Evolutionary conservation across 2,329 filamentous ascomycete species (phyloP), one percentile per base, ranked within the genome.

Genomic region (Apiospora saccharicola): DNA sequence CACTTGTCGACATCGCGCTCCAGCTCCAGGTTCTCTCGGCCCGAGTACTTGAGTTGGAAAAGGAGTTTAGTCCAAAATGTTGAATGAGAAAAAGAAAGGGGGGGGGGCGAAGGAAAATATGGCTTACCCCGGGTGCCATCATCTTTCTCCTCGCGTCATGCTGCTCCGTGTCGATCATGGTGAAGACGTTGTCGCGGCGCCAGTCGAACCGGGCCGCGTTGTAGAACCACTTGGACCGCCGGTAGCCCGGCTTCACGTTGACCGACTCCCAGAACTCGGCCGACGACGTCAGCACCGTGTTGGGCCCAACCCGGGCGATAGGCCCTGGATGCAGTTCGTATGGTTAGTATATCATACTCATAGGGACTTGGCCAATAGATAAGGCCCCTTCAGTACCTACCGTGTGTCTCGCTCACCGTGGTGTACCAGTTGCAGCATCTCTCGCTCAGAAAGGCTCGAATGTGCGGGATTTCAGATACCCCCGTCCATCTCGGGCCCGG

Each of bases 1-100:
- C 78, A 76, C 24, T 70, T 72, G 30, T 73, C 72, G 46, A 73
- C 46, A 41, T 64, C 72, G 53, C 64, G 46, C 34, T 73, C 72
- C 1, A 71, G 43, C 5, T 53, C 68, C 14, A 71, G 70, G 24
- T 71, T 73, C 47, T 73, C 72, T 41, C 70, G 70, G 4, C 72
- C 72, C 26, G 70, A 71, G 26, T 71, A 73, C 67, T 70, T 8
- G 46, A n/a, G 4, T 1, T 1, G 16, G 46, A 8, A 7, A 46
- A 22, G 13, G 8, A 10, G 41, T 24, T 68, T 13, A 47, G 67
- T 30, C 41, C n/a, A 6, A 12, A 10, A 10, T 7, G 24, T 12
- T 8, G 46, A 12, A 12, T 13, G 16, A 26, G 14, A 41, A 67
- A 16, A n/a, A n/a, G n/a, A n/a, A n/a, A n/a, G n/a, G 13, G n/a